Base-by-base conservation (phyloP, 2,329 filamentous ascomycete genomes). In the Penicillium olsonii region DNA sequence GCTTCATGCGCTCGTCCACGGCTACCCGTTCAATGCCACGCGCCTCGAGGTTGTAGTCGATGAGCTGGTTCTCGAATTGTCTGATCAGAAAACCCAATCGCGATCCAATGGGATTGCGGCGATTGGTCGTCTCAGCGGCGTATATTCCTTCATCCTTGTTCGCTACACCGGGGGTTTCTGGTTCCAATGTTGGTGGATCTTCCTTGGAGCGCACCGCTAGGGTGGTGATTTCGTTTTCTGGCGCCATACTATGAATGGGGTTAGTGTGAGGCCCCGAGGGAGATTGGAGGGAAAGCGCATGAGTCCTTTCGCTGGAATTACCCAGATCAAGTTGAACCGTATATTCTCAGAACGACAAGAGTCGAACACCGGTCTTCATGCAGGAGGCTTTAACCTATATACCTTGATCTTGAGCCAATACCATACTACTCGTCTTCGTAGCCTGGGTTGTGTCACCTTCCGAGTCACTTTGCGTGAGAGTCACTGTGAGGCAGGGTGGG, bases 21-120 rank as follows among this genome's bases (percentile, higher is more conserved):
- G 77, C 72, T 1, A 85, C 82, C 18, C 82, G 76, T 60, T 83
- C 75, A 40, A 85, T 84, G 8, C 83, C 83, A 38, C 83, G 77
- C 11, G 79, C 76, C 62, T 85, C 83, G 39, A 84, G 68, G 37
- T 73, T 73, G 56, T 73, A 74, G 52, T 69, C 68, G n/a, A 72
- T 57, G 12, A 74, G 62, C 37, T 68, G 66, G 34, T 66, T 62
- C 62, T 75, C 73, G 50, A 75, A 71, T 12, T 60, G 56, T 52
- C 59, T 63, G 40, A 69, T 45, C 42, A 68, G 59, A 8, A 58
- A 58, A 26, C 63, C 63, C 26, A 73, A 37, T 22, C 65, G 65
- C 6, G 57, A 52, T n/a, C 61, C 53, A 27, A 57, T 44, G 45
- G 58, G 58, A 27, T 56, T 57, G 22, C 31, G 50, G 39, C 39